Evolutionary conservation across 164 flowering plant genomes (phyloP).

Genomic region (Magnolia sinica): DNA sequence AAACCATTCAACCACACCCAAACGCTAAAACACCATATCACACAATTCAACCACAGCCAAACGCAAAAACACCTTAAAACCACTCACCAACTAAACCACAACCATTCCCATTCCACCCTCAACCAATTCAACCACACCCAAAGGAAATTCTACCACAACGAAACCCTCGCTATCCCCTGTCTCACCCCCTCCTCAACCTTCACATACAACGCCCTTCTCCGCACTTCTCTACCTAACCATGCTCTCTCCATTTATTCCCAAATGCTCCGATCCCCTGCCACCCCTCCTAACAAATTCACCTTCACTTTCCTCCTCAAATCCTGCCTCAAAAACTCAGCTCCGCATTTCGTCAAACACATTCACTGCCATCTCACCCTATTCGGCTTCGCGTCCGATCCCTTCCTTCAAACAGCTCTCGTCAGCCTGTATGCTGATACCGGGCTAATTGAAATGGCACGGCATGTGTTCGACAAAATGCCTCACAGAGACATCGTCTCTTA

Average conservation of each 20-base stretch:
- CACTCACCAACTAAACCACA: too few species aligned
- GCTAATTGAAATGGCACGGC: not conserved
- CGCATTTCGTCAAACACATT: slow-evolving; percentile 5
- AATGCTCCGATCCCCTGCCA: slow-evolving; percentile 5
- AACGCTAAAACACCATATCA: not conserved
- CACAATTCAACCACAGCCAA: not conserved
- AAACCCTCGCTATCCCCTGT: not conserved
- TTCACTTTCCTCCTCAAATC: slow-evolving; percentile 17
- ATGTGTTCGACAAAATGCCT: slow-evolving; percentile 10
- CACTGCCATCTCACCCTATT: slow-evolving; percentile 10
- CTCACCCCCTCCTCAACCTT: slow-evolving; percentile 3
- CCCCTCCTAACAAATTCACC: slow-evolving; percentile 15
- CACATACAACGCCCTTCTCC: slow-evolving; percentile 7
- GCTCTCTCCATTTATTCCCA: slow-evolving; percentile 8
- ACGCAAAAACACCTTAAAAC: not conserved
- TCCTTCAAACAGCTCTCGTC: slow-evolving; percentile 9
- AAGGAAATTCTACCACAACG: not conserved
- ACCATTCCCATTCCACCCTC: not conserved
- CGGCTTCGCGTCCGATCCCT: slow-evolving; percentile 10
- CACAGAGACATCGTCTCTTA: slow-evolving; percentile 10
- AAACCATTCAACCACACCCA: not conserved
- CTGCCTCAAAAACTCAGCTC: slow-evolving; percentile 5
- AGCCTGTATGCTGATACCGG: slow-evolving; percentile 7
- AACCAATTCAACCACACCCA: not conserved
- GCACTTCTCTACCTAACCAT: slow-evolving; percentile 10